These are phyloP conservation scores for Austroboletus niveus DNA, from an alignment of 1,284 basidiomycete species.

Conservation along the genomic window DNA sequence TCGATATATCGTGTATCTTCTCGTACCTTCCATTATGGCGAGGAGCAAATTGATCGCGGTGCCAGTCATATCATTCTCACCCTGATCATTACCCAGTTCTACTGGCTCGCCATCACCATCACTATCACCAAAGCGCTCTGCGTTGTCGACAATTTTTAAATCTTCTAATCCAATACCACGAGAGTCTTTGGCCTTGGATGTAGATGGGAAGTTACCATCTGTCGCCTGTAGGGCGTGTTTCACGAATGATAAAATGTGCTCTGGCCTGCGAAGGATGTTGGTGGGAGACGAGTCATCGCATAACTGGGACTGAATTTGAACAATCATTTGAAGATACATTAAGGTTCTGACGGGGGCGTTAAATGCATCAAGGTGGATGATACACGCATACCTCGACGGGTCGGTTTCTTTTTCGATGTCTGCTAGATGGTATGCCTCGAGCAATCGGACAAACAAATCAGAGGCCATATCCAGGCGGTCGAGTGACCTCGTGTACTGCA, in stretches of 20 bases:
- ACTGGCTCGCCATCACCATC: slow-evolving; percentile 60
- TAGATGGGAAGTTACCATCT: slow-evolving; percentile 21
- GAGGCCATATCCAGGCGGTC: slow-evolving; percentile 69
- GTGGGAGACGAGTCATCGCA: slow-evolving; percentile 52
- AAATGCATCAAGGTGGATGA: neutral
- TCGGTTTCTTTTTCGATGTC: slow-evolving; percentile 45
- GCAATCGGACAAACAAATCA: slow-evolving; percentile 67
- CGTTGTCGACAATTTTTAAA: slow-evolving; percentile 42
- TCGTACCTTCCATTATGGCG: slow-evolving; percentile 77
- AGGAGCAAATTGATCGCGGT: slow-evolving; percentile 79
- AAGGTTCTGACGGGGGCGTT: slow-evolving; percentile 41
- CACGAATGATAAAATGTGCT: slow-evolving; percentile 76
- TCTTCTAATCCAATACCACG: slow-evolving; percentile 38
- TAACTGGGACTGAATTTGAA: slow-evolving; percentile 74
- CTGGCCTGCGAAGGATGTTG: slow-evolving; percentile 68
- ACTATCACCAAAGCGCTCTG: slow-evolving; percentile 38
- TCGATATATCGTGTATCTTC: neutral
- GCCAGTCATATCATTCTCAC: slow-evolving; percentile 64
- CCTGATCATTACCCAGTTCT: slow-evolving; percentile 15
- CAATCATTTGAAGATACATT: slow-evolving; percentile 72
- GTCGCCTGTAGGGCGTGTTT: slow-evolving; percentile 58
- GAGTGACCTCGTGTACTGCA: slow-evolving; percentile 60
- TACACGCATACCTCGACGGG: slow-evolving; percentile 48
- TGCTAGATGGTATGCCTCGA: slow-evolving; percentile 65
- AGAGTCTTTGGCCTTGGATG: slow-evolving; percentile 7